Conservation (phyloP, 2,329 filamentous ascomycete genomes). For the Scolecobasidium constrictum region DNA sequence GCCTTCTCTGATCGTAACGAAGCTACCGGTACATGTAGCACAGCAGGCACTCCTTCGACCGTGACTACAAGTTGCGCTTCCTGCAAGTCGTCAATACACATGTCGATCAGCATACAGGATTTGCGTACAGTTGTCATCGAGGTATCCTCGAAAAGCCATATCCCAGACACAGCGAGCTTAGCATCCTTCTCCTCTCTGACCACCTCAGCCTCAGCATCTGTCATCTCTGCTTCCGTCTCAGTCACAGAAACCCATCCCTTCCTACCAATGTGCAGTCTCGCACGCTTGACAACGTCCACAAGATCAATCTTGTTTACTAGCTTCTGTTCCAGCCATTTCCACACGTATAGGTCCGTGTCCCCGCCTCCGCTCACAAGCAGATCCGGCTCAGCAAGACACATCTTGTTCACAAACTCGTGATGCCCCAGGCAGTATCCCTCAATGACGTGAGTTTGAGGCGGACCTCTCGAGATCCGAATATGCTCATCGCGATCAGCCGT, state of each 20-base stretch:
- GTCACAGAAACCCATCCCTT: constrained; percentile 1
- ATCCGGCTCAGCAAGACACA: constrained; percentile 56
- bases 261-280: constrained; percentile 2
- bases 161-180: constrained; percentile 8
- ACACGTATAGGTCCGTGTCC: constrained; percentile 66
- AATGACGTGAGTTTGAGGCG: constrained; percentile 77
- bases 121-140: constrained; percentile 1
- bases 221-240: neutral
- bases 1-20: constrained; percentile 39
- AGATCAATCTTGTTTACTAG: constrained; percentile 39
- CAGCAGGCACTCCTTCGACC: constrained; percentile 40
- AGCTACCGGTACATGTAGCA: constrained; percentile 52
- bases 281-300: constrained; percentile 11
- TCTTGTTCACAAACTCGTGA: constrained; percentile 66
- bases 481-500: constrained; percentile 68
- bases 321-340: constrained; percentile 60
- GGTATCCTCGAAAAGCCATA: constrained; percentile 4
- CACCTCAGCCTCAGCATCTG: constrained; percentile 3
- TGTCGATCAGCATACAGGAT: neutral
- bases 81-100: neutral
- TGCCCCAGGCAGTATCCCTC: constrained; percentile 86
- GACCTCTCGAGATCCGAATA: constrained; percentile 73
- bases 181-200: constrained; percentile 1
- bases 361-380: constrained; percentile 78
- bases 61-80: constrained; percentile 24